Percentiles rank a stretch among this genome's conserved stretches.
phyloP scores from a whole-genome alignment of 768 basidiomycete species.

The Lenzites betulinus region DNA sequence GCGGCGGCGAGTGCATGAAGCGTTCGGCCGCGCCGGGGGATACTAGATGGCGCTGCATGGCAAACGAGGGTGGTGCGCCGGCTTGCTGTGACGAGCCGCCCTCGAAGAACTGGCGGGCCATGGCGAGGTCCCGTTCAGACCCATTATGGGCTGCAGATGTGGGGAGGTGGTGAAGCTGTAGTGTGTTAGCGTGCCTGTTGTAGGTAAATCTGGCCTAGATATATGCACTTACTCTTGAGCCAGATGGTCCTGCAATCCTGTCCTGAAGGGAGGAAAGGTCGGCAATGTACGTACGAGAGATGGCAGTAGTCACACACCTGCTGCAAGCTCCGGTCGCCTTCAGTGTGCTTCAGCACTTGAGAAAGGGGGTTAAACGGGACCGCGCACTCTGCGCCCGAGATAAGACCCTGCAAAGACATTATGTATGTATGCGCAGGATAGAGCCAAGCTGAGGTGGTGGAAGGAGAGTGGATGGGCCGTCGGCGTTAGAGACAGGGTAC shows the following conservation, averaged over 20 bases:
- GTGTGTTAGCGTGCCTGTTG: neutral
- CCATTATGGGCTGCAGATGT: slow-evolving; percentile 49
- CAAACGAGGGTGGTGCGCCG: slow-evolving; percentile 37
- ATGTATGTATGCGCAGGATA: neutral
- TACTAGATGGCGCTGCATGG: slow-evolving; percentile 34
- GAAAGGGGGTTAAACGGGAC: slow-evolving; percentile 82
- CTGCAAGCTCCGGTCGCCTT: slow-evolving; percentile 85
- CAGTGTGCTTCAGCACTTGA: slow-evolving; percentile 87
- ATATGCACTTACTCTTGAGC: slow-evolving; percentile 54
- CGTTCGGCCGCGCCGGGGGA: slow-evolving; percentile 36
- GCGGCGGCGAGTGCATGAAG: slow-evolving; percentile 23
- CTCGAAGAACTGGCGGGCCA: slow-evolving; percentile 83
- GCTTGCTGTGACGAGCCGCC: slow-evolving; percentile 37
- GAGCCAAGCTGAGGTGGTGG: neutral
- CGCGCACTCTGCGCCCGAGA: slow-evolving; percentile 91
- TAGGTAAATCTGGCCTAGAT: too few species aligned
- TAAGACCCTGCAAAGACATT: slow-evolving; percentile 78
- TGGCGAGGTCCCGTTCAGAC: slow-evolving; percentile 66
- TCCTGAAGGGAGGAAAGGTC: slow-evolving; percentile 49
- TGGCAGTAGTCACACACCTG: slow-evolving; percentile 51
- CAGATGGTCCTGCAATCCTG: slow-evolving; percentile 71
- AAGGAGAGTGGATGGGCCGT: neutral
- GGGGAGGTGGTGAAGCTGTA: slow-evolving; percentile 76
- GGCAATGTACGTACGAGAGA: neutral
- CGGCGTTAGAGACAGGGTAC: slow-evolving; percentile 2